Evolutionary conservation across 1,139 yeast species (phyloP), one percentile per base, ranked within the genome.

Genomic region (Hansenula lynferdii): DNA sequence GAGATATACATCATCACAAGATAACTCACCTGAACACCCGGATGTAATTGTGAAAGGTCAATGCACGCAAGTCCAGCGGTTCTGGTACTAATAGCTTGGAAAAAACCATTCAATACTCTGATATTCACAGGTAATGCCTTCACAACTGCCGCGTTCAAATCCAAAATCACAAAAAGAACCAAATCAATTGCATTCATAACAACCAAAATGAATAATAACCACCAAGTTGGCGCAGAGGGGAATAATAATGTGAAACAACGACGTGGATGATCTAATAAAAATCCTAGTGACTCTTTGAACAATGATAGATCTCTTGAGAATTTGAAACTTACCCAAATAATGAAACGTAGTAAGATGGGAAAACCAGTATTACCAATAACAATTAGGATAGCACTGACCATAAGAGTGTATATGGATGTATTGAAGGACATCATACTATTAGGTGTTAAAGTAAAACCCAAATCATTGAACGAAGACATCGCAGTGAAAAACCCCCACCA

Each of bases 1-100:
- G 97, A 90, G 23, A 94, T 87, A 65, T 94, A 92, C 98, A 92
- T 92, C 97, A 92, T 90, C 46, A 92, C 72, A 80, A 89, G 74
- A 59, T 94, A 94, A 53, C 95, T 81, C 30, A 92, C 95, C 58
- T 87, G 96, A 34, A 92, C 85, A 0, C 96, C 95, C 0, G 97
- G 92, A 54, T 90, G 95, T 38, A 92, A 67, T 33, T 62, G 58
- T 5, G 86, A 67, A 31, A 92, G 62, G 58, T 83, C 79, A 24
- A 90, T 74, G 28, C 84, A 81, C 0, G 84, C 53, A 49, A 90
- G 83, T 0, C 99, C 99, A 0, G 96, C 96, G 0, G 98, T 92
- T 65, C 99, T 77, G 0, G 97, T 89, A 40, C 92, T 76, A 37
- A 92, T 77, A 0, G 97, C 95, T 59, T 92, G 97, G 58, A 80